Conservation (phyloP, 2,329 filamentous ascomycete genomes). For the Grosmannia clavigera region DNA sequence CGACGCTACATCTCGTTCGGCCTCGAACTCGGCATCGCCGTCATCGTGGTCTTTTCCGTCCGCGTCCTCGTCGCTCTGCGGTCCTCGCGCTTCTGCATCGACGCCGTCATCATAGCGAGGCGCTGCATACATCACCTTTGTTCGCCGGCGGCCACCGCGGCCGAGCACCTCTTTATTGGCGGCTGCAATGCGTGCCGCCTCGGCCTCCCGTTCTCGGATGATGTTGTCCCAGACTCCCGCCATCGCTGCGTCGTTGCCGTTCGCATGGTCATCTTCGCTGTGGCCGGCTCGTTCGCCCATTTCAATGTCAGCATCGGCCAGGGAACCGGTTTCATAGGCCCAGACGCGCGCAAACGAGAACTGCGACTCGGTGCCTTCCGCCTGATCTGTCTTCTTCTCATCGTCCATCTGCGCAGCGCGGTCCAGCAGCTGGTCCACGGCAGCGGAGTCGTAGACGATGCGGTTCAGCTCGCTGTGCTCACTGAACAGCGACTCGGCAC, state of each 20-base stretch:
- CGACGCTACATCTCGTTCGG: no score
- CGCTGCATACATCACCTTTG: conserved; percentile 26
- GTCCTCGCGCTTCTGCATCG: neutral
- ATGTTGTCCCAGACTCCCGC: conserved; percentile 79
- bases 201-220: conserved; percentile 66
- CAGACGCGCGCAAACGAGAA: conserved; percentile 89
- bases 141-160: conserved; percentile 65
- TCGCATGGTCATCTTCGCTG: conserved; percentile 23
- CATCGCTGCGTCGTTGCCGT: conserved; percentile 14
- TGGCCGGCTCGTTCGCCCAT: conserved; percentile 37
- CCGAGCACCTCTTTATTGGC: conserved; percentile 64
- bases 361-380: conserved; percentile 59
- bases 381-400: conserved; percentile 32
- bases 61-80: conserved; percentile 14
- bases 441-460: conserved; percentile 68
- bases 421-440: conserved; percentile 85
- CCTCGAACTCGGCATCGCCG: conserved; percentile 15
- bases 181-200: conserved; percentile 60
- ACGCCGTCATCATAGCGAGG: conserved; percentile 7
- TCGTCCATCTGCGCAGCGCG: conserved; percentile 65
- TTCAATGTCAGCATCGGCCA: conserved; percentile 56
- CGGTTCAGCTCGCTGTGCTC: conserved; percentile 58
- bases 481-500: conserved; percentile 75
- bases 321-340: conserved; percentile 63
- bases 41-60: conserved; percentile 14